Conservation (phyloP, 208 protist species). For the Acanthamoeba royreba region DNA sequence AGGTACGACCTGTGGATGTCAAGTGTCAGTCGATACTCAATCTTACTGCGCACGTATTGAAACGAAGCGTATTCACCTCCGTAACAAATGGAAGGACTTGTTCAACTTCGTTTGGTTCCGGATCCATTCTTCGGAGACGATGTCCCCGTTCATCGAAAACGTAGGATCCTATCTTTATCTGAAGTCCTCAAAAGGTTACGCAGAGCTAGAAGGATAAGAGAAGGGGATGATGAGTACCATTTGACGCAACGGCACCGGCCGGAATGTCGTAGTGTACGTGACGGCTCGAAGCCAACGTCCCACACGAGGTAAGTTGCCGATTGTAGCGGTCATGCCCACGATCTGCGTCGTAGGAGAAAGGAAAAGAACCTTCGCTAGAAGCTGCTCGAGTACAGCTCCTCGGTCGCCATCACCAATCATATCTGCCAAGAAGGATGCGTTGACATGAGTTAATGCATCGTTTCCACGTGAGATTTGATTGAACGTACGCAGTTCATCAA, state of each 20-base stretch:
- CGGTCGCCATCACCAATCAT: constrained; percentile 78
- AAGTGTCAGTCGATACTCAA: not conserved
- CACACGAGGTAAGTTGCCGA: constrained; percentile 69
- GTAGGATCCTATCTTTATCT: not conserved
- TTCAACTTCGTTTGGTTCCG: not conserved
- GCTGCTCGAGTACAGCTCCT: constrained; percentile 74
- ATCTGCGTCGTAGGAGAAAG: not conserved
- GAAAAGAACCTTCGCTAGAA: constrained; percentile 77
- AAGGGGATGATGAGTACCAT: not conserved
- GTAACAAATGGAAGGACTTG: not conserved
- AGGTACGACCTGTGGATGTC: not conserved
- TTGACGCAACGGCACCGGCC: constrained; percentile 73
- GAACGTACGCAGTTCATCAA: constrained; percentile 78
- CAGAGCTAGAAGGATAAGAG: not conserved
- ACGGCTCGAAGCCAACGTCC: constrained; percentile 61
- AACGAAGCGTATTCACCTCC: not conserved
- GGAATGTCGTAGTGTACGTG: constrained; percentile 40
- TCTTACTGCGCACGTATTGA: not conserved
- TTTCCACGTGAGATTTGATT: too few relatives aligned
- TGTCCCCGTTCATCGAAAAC: not conserved
- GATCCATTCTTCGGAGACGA: not conserved
- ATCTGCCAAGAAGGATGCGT: too few relatives aligned
- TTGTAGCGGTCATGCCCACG: constrained; percentile 74
- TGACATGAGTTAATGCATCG: too few relatives aligned
- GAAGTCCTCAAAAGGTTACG: not conserved